Evolutionary conservation across 1,284 basidiomycete species (phyloP).

Genomic region (Rhodotorula sp.): DNA sequence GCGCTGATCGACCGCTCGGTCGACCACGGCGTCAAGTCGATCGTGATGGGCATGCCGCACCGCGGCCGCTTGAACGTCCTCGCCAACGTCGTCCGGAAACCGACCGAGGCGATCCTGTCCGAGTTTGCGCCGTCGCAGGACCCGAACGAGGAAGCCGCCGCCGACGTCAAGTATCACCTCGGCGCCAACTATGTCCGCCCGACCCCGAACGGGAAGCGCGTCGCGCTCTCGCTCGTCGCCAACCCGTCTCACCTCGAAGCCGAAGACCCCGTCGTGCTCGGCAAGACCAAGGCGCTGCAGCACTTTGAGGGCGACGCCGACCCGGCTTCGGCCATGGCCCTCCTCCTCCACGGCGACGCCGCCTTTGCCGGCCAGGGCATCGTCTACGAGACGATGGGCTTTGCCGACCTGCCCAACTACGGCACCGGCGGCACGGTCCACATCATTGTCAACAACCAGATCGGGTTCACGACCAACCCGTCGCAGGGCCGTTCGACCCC

Average conservation of each 20-base stretch:
- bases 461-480: conserved; percentile 99
- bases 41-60: conserved; percentile 99
- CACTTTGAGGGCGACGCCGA: conserved; percentile 80
- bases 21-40: conserved; percentile 89
- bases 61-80: conserved; percentile 97
- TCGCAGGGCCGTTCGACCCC: conserved; percentile 96
- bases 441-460: conserved; percentile 99
- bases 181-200: conserved; percentile 99
- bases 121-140: conserved; percentile 80
- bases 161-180: conserved; percentile 98
- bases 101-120: conserved; percentile 96
- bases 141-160: conserved; percentile 74
- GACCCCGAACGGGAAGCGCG: conserved; percentile 96
- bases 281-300: conserved; percentile 95
- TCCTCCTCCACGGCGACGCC: conserved; percentile 96
- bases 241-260: conserved; percentile 99
- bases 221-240: conserved; percentile 93
- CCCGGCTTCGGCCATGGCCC: conserved; percentile 82
- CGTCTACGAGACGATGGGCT: conserved; percentile 99
- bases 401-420: conserved; percentile 92
- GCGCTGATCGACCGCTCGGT: conserved; percentile 97
- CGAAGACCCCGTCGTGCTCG: conserved; percentile 94
- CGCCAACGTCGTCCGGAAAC: conserved; percentile 97
- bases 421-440: conserved; percentile 98
- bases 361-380: conserved; percentile 98